These are phyloP conservation scores for Populus euphratica DNA, from an alignment of 345 rosid genomes.

Conservation along the genomic window DNA sequence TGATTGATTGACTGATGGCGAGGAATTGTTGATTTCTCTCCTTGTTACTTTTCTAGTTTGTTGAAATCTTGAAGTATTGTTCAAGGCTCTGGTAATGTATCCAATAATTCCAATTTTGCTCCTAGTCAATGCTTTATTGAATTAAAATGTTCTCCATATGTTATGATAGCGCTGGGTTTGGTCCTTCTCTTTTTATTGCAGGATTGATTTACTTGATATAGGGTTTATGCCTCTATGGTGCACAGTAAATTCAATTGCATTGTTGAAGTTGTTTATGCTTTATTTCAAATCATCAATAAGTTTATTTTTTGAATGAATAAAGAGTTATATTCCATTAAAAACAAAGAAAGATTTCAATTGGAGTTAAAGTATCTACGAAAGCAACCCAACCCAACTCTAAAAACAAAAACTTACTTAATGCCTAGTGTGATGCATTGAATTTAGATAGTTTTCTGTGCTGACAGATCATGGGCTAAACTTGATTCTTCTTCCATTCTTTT, in stretches of 20 bases:
- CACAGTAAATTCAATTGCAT: too few species aligned
- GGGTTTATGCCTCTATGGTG: not conserved
- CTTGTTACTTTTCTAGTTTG: not conserved
- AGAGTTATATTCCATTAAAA: too few species aligned
- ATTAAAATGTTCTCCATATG: not conserved
- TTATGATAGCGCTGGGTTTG: not conserved
- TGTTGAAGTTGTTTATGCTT: too few species aligned
- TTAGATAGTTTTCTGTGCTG: not conserved
- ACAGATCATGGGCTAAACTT: constrained; percentile 6
- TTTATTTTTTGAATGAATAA: too few species aligned
- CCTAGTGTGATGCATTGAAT: not conserved
- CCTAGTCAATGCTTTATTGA: constrained; percentile 4
- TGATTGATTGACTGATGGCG: not conserved
- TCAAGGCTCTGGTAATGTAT: not conserved
- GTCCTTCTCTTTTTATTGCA: not conserved
- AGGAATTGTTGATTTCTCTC: not conserved
- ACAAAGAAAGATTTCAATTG: not conserved
- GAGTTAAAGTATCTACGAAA: not conserved
- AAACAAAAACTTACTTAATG: not conserved
- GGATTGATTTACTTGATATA: not conserved
- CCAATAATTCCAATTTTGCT: not conserved
- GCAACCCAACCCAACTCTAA: not conserved
- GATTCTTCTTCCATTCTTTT: constrained; percentile 17
- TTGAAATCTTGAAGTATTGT: constrained; percentile 4
- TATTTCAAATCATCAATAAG: too few species aligned